These are phyloP conservation scores for Bruguiera parviflora DNA, from an alignment of 345 rosid species.

Conservation along the genomic window DNA sequence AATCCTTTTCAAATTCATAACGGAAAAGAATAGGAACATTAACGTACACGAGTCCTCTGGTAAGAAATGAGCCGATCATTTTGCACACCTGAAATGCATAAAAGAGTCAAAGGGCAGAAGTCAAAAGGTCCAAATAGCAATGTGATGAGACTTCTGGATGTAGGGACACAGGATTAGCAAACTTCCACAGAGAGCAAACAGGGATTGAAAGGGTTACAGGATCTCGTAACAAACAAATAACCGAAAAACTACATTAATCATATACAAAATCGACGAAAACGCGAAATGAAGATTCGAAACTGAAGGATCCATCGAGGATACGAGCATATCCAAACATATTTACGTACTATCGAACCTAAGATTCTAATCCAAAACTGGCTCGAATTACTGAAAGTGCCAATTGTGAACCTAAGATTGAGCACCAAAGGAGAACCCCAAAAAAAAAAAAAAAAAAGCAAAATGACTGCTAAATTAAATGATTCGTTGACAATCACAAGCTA, in stretches of 20 bases:
- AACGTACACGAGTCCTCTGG: conserved; percentile 37
- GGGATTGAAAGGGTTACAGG: no score
- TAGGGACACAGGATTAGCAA: no score
- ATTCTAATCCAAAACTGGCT: neutral
- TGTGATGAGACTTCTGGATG: no score
- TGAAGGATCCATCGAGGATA: conserved; percentile 2
- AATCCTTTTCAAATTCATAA: neutral
- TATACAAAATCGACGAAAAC: neutral
- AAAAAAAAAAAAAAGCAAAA: neutral
- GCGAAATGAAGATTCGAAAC: neutral
- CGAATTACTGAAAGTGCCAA: neutral
- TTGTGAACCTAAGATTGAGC: neutral
- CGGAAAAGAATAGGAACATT: neutral
- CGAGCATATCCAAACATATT: neutral
- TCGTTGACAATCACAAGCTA: neutral
- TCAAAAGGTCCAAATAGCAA: neutral
- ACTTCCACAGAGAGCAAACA: no score
- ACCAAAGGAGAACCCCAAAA: no score
- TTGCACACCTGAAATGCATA: conserved; percentile 10
- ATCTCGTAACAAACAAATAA: neutral
- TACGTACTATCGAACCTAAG: neutral
- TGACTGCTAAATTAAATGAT: neutral
- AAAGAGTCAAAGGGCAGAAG: neutral
- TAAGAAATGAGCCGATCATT: conserved; percentile 42
- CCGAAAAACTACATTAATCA: neutral